Evolutionary conservation across 768 basidiomycete genomes (phyloP).

Genomic region (Paxillus involutus): DNA sequence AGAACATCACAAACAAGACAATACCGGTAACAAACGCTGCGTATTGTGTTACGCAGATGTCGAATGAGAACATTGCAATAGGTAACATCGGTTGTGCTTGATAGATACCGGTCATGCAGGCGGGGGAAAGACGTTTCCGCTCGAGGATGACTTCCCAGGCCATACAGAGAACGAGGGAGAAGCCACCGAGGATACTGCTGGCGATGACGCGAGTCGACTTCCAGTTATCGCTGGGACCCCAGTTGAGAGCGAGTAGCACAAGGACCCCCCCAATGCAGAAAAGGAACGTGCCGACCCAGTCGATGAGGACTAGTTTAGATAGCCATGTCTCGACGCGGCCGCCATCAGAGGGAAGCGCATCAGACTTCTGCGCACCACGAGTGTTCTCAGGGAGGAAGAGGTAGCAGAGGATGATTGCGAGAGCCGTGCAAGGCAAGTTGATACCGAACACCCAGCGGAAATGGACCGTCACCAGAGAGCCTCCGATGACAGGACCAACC

Average conservation of each 20-base stretch:
- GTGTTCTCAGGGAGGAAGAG: conserved; percentile 37
- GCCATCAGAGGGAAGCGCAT: conserved; percentile 6
- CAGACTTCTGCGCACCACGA: conserved; percentile 16
- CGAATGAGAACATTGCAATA: conserved; percentile 38
- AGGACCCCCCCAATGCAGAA: conserved; percentile 46
- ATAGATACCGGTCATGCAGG: conserved; percentile 14
- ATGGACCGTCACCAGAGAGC: conserved; percentile 36
- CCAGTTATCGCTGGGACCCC: conserved; percentile 48
- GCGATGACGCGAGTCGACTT: conserved; percentile 43
- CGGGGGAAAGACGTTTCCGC: conserved; percentile 5
- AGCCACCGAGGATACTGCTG: conserved; percentile 43
- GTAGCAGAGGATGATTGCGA: conserved; percentile 39
- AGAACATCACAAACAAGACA: conserved; percentile 52
- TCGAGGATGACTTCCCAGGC: conserved; percentile 45
- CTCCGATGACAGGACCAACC: conserved; percentile 44
- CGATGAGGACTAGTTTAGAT: conserved; percentile 36
- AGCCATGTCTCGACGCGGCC: conserved; percentile 14
- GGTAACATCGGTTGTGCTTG: conserved; percentile 46
- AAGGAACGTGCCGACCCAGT: conserved; percentile 47
- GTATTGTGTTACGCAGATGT: no score
- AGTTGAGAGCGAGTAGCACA: conserved; percentile 49
- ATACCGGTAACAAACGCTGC: no score
- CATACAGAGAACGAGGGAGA: conserved; percentile 40
- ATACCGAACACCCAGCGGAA: conserved; percentile 59
- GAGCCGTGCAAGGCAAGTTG: conserved; percentile 42